Evolutionary conservation across 1,284 basidiomycete genomes (phyloP).

Genomic region (Microbotryum lychnidis-dioicae): DNA sequence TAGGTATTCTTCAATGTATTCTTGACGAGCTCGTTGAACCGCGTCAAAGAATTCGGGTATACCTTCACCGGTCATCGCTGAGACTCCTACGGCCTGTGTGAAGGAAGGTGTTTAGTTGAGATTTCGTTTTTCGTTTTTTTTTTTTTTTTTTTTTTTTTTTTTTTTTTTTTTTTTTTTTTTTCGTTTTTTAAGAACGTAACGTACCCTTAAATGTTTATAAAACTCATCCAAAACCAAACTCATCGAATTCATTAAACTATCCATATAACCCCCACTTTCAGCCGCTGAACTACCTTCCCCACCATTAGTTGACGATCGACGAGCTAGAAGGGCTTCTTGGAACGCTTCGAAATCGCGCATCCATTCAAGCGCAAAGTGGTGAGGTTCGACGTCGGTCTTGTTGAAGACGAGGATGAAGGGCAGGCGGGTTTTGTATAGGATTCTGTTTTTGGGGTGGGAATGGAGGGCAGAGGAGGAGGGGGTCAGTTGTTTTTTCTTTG

Average conservation of each 20-base stretch:
- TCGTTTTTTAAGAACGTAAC: conserved; percentile 25
- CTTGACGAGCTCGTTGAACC: conserved; percentile 73
- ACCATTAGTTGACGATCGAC: conserved; percentile 46
- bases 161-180: too few relatives aligned
- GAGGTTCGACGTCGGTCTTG: conserved; percentile 82
- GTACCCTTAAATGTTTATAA: conserved; percentile 87
- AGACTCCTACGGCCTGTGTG: conserved; percentile 93
- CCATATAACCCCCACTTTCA: conserved; percentile 95
- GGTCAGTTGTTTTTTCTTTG: background rate
- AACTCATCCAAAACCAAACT: conserved; percentile 97
- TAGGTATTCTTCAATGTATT: conserved; percentile 84
- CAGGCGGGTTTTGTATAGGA: conserved; percentile 94
- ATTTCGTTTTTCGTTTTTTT: too few relatives aligned
- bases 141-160: too few relatives aligned
- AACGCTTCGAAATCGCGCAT: conserved; percentile 89
- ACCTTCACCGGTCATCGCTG: conserved; percentile 87
- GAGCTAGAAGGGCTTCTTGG: conserved; percentile 45
- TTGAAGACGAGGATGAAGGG: conserved; percentile 99
- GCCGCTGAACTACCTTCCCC: conserved; percentile 49
- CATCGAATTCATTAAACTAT: conserved; percentile 98
- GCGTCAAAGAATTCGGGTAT: conserved; percentile 85
- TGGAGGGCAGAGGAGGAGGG: background rate
- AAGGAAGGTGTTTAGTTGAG: too few relatives aligned
- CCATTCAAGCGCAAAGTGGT: conserved; percentile 92
- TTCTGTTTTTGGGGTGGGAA: conserved; percentile 49